phyloP scores from a whole-genome alignment of 2,329 filamentous ascomycete genomes.

The Orbilia blumenaviensis region DNA sequence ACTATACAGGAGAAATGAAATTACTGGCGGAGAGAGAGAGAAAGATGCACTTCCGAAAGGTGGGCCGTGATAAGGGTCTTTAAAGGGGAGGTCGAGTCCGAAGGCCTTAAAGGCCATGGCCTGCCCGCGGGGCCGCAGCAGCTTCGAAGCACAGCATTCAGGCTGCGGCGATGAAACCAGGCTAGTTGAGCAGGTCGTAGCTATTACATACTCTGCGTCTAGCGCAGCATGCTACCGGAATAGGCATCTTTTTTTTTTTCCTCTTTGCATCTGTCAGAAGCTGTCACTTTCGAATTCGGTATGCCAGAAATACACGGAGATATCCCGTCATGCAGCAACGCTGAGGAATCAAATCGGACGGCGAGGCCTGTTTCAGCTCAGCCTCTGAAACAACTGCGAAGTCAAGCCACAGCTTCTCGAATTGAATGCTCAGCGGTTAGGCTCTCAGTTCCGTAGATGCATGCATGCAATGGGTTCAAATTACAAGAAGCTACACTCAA shows the following conservation, averaged over 20 bases:
- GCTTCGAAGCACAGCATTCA: background rate
- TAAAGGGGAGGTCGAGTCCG: slow-evolving; percentile 24
- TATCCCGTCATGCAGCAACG: background rate
- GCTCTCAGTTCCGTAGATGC: too few species aligned
- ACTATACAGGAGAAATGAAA: background rate
- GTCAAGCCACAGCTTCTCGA: slow-evolving; percentile 15
- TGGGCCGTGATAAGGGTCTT: slow-evolving; percentile 4
- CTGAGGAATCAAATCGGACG: too few species aligned
- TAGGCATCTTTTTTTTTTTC: background rate
- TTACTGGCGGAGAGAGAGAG: background rate
- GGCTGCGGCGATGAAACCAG: slow-evolving; percentile 19
- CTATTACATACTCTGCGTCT: background rate
- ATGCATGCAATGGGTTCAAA: background rate
- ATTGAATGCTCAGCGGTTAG: background rate
- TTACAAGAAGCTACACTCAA: slow-evolving; percentile 8
- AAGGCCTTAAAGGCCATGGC: background rate
- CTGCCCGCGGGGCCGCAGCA: background rate
- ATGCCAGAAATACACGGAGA: background rate
- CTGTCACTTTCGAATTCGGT: background rate
- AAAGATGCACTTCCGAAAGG: background rate
- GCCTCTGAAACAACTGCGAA: slow-evolving; percentile 17
- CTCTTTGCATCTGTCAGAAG: background rate
- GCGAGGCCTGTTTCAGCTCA: slow-evolving; percentile 21
- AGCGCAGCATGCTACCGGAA: background rate
- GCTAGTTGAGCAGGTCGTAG: background rate